Conservation (phyloP, 2,329 filamentous ascomycete genomes). For the Monosporascus sp. region DNA sequence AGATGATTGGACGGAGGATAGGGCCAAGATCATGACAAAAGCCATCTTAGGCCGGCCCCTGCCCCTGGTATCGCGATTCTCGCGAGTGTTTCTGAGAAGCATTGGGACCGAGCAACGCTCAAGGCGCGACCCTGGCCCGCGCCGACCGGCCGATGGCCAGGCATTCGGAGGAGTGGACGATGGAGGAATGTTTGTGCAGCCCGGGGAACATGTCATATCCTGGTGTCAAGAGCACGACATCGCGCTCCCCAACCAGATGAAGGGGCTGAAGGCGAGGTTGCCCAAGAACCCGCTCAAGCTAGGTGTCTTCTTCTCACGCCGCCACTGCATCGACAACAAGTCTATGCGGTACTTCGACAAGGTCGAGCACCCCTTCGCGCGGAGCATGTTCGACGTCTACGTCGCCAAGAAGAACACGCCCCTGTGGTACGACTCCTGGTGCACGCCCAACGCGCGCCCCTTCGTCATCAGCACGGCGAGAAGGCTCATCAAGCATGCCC, state of each 20-base stretch:
- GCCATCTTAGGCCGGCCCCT: slow-evolving; percentile 8
- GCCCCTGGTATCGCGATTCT: background rate
- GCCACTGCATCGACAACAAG: slow-evolving; percentile 21
- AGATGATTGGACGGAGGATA: slow-evolving; percentile 4
- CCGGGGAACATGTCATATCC: slow-evolving; percentile 10
- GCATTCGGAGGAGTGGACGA: background rate
- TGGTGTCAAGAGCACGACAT: slow-evolving; percentile 41
- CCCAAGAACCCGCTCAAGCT: slow-evolving; percentile 11
- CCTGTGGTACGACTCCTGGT: slow-evolving; percentile 16
- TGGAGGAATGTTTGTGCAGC: slow-evolving; percentile 2
- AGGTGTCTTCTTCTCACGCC: slow-evolving; percentile 1
- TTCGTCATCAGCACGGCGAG: slow-evolving; percentile 14
- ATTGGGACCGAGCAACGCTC: background rate
- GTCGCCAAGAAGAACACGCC: slow-evolving; percentile 20
- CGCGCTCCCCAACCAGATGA: slow-evolving; percentile 8
- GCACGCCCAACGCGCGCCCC: background rate
- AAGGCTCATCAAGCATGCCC: slow-evolving; percentile 16
- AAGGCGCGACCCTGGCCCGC: background rate
- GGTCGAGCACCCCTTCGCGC: slow-evolving; percentile 20
- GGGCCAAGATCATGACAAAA: slow-evolving; percentile 16
- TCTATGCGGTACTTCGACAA: slow-evolving; percentile 24
- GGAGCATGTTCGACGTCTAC: slow-evolving; percentile 24
- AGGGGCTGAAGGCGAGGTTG: slow-evolving; percentile 4
- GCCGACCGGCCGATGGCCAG: background rate
- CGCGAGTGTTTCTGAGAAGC: slow-evolving; percentile 2